A percentile compares a stretch with the other conserved stretches of the same genome.
phyloP scores from a whole-genome alignment of 2,329 filamentous ascomycete genomes.

The Sarocladium kiliense region DNA sequence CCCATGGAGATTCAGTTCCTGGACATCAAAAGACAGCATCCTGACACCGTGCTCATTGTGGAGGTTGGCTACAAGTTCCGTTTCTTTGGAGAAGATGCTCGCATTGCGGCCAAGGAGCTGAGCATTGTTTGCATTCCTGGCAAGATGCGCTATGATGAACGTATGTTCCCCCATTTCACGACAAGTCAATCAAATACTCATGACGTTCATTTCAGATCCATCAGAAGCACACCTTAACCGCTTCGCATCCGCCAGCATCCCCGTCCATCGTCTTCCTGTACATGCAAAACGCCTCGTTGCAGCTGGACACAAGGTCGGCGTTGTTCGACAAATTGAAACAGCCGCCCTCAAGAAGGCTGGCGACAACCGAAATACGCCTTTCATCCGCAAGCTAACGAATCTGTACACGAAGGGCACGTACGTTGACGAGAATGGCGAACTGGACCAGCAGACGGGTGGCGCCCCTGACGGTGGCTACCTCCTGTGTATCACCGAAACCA shows the following conservation, averaged over 20 bases:
- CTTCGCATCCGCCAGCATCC: conserved; percentile 94
- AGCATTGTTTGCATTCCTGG: conserved; percentile 96
- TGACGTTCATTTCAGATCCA: conserved; percentile 45
- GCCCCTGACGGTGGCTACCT: conserved; percentile 75
- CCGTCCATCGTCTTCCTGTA: conserved; percentile 83
- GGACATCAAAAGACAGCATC: conserved; percentile 86
- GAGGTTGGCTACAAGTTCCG: conserved; percentile 98
- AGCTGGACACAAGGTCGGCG: conserved; percentile 92
- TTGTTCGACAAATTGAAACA: conserved; percentile 91
- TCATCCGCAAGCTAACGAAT: conserved; percentile 88
- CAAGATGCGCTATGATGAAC: conserved; percentile 90
- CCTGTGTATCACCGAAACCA: conserved; percentile 85
- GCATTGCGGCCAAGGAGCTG: conserved; percentile 81
- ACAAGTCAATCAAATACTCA: background rate
- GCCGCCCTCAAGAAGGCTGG: conserved; percentile 93
- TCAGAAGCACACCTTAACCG: conserved; percentile 89
- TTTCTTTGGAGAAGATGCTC: conserved; percentile 94
- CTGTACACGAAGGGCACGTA: conserved; percentile 98
- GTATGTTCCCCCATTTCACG: conserved; percentile 34
- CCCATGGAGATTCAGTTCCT: conserved; percentile 92
- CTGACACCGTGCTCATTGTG: conserved; percentile 85
- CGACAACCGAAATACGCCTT: conserved; percentile 89
- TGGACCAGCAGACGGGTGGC: conserved; percentile 50
- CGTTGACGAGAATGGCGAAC: conserved; percentile 83
- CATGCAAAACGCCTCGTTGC: conserved; percentile 90